Percentiles rank a stretch among this genome's conserved stretches.
phyloP scores from a whole-genome alignment of 23 red algal species.

The Pyropia yezoensis region DNA sequence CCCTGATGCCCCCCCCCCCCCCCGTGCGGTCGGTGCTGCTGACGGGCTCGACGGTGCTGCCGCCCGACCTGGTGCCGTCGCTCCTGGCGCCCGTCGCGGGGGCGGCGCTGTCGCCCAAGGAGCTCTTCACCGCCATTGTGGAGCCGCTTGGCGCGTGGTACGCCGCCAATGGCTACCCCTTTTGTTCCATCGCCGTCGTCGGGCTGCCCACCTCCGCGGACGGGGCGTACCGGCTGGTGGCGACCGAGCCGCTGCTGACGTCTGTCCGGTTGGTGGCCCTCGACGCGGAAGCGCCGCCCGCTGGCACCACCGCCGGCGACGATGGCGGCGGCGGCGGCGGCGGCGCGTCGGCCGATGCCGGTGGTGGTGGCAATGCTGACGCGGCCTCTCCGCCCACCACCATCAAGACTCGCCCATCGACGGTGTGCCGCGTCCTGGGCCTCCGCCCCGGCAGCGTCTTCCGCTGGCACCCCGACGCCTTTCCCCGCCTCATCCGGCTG shows the following conservation, averaged over 20 bases:
- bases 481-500: conserved; percentile 29
- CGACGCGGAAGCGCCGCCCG: conserved; percentile 7
- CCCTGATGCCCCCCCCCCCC: too few species aligned
- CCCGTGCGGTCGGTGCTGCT: too few species aligned
- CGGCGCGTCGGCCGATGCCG: too few species aligned
- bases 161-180: conserved; percentile 24
- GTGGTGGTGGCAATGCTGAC: too few species aligned
- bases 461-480: conserved; percentile 26
- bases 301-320: too few species aligned
- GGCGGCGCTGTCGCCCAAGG: not conserved
- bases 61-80: too few species aligned
- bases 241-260: conserved; percentile 19
- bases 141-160: conserved; percentile 18
- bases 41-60: too few species aligned
- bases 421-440: conserved; percentile 30
- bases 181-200: conserved; percentile 18
- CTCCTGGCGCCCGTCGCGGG: too few species aligned
- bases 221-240: conserved; percentile 18
- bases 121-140: conserved; percentile 14
- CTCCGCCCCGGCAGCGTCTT: conserved; percentile 32
- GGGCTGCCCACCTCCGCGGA: conserved; percentile 11
- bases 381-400: not conserved
- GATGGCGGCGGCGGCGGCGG: too few species aligned
- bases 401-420: conserved; percentile 12
- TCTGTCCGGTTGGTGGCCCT: conserved; percentile 21